A percentile compares a stretch with the other conserved stretches of the same genome.
phyloP scores from a whole-genome alignment of 768 basidiomycete genomes.

The Tylopilus intermedius region DNA sequence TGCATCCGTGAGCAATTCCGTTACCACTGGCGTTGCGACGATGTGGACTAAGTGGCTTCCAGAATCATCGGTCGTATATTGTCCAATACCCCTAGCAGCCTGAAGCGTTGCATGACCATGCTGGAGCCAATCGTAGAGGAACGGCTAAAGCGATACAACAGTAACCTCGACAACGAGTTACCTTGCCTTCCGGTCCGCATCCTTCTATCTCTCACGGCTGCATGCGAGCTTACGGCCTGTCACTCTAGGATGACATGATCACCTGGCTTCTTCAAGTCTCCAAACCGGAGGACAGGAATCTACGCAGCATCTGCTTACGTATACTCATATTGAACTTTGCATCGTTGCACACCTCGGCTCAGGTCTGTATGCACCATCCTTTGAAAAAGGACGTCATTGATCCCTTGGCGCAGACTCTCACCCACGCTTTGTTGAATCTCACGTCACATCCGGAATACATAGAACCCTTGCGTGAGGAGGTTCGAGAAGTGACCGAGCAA shows the following conservation, averaged over 20 bases:
- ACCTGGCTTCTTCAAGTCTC: conserved; percentile 38
- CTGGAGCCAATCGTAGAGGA: conserved; percentile 32
- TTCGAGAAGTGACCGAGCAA: conserved; percentile 26
- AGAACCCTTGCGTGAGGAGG: conserved; percentile 39
- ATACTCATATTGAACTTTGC: conserved; percentile 37
- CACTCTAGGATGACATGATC: conserved; percentile 35
- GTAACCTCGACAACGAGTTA: conserved; percentile 17
- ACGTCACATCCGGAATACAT: conserved; percentile 37
- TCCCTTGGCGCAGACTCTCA: conserved; percentile 24
- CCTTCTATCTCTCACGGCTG: conserved; percentile 1
- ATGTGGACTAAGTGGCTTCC: conserved; percentile 13
- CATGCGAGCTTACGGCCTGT: conserved; percentile 5
- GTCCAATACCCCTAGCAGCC: conserved; percentile 30
- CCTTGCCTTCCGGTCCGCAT: conserved; percentile 31
- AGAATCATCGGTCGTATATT: conserved; percentile 32
- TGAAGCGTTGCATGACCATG: conserved; percentile 26
- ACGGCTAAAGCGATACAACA: conserved; percentile 27
- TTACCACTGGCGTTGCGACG: conserved; percentile 4
- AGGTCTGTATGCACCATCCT: conserved; percentile 17
- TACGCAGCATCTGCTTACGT: conserved; percentile 28
- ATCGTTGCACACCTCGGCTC: conserved; percentile 32
- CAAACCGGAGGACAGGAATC: conserved; percentile 24
- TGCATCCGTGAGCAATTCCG: conserved; percentile 29
- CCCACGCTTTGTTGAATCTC: conserved; percentile 37
- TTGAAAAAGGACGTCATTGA: conserved; percentile 4